A percentile compares a stretch with the other conserved stretches of the same genome.
phyloP scores from a whole-genome alignment of 2,329 filamentous ascomycete genomes.

The Cladophialophora yegresii region DNA sequence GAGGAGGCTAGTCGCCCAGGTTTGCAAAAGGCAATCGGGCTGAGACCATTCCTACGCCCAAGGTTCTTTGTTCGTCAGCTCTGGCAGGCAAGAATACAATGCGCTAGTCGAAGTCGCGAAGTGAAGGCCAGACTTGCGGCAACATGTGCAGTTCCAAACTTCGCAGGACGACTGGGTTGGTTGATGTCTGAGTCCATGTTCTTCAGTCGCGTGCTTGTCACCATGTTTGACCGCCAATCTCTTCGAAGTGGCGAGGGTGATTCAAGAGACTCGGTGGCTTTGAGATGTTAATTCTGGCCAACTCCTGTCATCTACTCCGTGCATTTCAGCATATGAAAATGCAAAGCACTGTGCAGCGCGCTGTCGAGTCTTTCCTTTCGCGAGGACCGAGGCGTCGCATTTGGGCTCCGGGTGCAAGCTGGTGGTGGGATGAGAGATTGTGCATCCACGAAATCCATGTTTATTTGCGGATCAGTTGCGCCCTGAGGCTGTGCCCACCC shows the following conservation, averaged over 20 bases:
- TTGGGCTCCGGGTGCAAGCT: neutral
- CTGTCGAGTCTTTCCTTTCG: neutral
- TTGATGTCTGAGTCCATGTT: neutral
- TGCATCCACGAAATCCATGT: neutral
- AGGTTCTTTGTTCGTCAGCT: slow-evolving; percentile 13
- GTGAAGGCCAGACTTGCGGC: neutral
- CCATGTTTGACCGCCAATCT: neutral
- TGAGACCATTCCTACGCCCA: neutral
- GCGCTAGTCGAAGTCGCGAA: slow-evolving; percentile 9
- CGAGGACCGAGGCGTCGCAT: neutral
- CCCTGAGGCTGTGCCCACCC: neutral
- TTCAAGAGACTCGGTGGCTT: neutral
- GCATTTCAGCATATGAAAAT: neutral
- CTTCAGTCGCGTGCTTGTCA: neutral
- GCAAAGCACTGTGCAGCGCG: neutral
- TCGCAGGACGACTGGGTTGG: neutral
- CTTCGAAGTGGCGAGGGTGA: neutral
- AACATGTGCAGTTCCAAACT: neutral
- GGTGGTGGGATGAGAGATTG: neutral
- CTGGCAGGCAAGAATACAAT: slow-evolving; percentile 18
- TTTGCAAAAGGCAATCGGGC: neutral
- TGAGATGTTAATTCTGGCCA: neutral
- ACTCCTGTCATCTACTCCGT: too few species aligned
- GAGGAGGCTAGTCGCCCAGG: neutral
- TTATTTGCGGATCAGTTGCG: neutral